Base-by-base conservation (phyloP, 108 stramenopile species). In the Pseudonitzschia pungens region DNA sequence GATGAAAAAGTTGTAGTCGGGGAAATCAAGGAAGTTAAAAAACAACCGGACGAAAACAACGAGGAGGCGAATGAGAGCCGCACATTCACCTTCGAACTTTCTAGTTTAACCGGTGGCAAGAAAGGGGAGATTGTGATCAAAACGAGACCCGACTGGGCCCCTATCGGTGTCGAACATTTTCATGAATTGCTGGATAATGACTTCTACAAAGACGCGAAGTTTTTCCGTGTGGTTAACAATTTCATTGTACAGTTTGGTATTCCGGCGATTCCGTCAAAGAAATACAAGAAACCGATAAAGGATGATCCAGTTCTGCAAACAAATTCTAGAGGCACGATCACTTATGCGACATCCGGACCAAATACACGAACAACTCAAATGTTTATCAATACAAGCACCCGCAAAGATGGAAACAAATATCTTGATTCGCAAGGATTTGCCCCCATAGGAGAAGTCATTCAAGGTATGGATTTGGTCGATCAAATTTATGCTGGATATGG, bases 201-300 rank as follows among this genome's bases (percentile, higher is more conserved):
- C 0, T 94, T 94, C 72, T 94, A 87, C 51, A 78, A 92, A 8
- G 77, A 91, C 16, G 85, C 83, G 14, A 75, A 86, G 32, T 85
- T 88, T 64, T 94, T 94, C 68, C 73, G 93, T n/a, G 87, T 91
- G 6, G 78, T 93, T 0, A 70, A 74, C 10, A 57, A 78, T 36
- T 97, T 97, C 74, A 81, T 97, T 12, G 88, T 88, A 26, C 97
- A 97, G 65, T 88, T 97, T 79, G 97, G 93, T 7, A 82, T 94
- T 18, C 82, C 81, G 44, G 87, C 86, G 0, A 77, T 91, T 52
- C 89, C 88, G 7, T 42, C 45, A 15, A 77, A 83, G 6, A 89
- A 84, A 72, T 58, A 77, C 6, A 69, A 77, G 28, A 52, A 64
- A 12, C 41, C 40, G 11, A 83, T 92, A 33, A 60, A 75, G 69